Conservation (phyloP, 2,329 filamentous ascomycete species). For the Penicillium sp. region DNA sequence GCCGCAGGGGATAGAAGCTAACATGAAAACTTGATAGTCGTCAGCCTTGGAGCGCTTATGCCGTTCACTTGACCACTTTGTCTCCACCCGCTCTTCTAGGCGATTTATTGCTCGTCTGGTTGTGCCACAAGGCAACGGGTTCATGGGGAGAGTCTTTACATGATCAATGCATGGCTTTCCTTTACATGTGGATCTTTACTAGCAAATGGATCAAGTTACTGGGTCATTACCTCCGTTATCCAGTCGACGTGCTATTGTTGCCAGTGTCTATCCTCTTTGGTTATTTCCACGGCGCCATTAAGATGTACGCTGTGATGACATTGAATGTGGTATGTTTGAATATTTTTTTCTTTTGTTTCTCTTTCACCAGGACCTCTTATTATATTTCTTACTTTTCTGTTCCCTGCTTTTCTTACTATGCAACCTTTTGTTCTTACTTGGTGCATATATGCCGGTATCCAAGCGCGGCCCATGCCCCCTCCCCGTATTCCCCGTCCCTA, state of each 20-base stretch:
- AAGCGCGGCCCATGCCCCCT: slow-evolving; percentile 10
- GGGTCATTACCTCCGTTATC: slow-evolving; percentile 80
- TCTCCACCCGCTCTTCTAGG: slow-evolving; percentile 79
- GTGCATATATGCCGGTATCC: slow-evolving; percentile 7
- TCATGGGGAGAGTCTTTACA: slow-evolving; percentile 56
- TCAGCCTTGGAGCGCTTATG: slow-evolving; percentile 90
- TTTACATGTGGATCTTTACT: slow-evolving; percentile 74
- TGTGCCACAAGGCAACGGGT: slow-evolving; percentile 65
- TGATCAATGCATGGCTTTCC: slow-evolving; percentile 55
- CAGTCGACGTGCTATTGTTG: slow-evolving; percentile 72
- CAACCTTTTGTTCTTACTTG: slow-evolving; percentile 2
- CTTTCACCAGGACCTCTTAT: background rate
- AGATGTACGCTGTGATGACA: slow-evolving; percentile 80
- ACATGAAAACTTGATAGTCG: slow-evolving; percentile 54
- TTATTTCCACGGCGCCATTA: slow-evolving; percentile 89
- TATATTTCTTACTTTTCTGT: background rate
- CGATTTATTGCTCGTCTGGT: slow-evolving; percentile 68
- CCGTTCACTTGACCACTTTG: slow-evolving; percentile 86
- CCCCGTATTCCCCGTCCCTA: slow-evolving; percentile 13
- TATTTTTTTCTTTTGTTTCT: slow-evolving; percentile 4
- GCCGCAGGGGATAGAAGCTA: slow-evolving; percentile 17
- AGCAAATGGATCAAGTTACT: slow-evolving; percentile 89
- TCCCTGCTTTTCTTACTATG: background rate
- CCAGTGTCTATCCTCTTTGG: slow-evolving; percentile 87
- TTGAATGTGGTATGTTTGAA: slow-evolving; percentile 68